Conservation (phyloP, 2,329 filamentous ascomycete genomes). For the Neopestalotiopsis sp. region DNA sequence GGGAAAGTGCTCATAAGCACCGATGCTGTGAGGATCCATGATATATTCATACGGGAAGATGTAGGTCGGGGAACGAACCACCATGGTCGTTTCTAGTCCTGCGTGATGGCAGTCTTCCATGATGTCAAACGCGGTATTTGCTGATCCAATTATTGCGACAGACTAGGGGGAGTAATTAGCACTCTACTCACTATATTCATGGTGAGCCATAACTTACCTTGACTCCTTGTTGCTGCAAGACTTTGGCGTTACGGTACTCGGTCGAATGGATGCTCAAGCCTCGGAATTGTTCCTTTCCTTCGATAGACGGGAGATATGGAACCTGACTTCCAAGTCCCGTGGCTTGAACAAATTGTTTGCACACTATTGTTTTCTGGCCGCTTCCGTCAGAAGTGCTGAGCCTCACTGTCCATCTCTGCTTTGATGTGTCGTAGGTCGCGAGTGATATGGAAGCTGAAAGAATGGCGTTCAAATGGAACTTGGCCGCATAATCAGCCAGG, state of each 20-base stretch:
- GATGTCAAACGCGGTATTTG: constrained; percentile 48
- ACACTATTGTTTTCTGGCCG: background rate
- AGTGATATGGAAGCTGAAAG: constrained; percentile 30
- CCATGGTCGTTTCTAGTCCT: constrained; percentile 39
- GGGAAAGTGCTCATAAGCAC: constrained; percentile 33
- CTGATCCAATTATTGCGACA: constrained; percentile 42
- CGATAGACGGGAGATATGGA: constrained; percentile 29
- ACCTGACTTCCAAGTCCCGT: constrained; percentile 30
- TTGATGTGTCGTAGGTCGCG: constrained; percentile 28
- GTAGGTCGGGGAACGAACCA: constrained; percentile 40
- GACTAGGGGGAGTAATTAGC: constrained; percentile 22
- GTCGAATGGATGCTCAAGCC: constrained; percentile 33
- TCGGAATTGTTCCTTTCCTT: constrained; percentile 24
- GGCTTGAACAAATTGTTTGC: constrained; percentile 33
- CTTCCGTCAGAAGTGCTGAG: background rate
- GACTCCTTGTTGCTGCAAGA: constrained; percentile 26
- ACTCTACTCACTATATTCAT: too few relatives aligned
- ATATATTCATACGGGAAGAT: constrained; percentile 38
- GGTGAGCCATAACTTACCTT: constrained; percentile 22
- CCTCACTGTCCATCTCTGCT: constrained; percentile 27
- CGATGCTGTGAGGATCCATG: constrained; percentile 29
- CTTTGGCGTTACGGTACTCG: constrained; percentile 25
- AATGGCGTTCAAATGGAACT: constrained; percentile 39
- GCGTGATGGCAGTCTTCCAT: constrained; percentile 38
- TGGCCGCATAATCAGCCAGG: constrained; percentile 30